Conservation (phyloP, 805 yeast species). For the Kodamaea laetipori region DNA sequence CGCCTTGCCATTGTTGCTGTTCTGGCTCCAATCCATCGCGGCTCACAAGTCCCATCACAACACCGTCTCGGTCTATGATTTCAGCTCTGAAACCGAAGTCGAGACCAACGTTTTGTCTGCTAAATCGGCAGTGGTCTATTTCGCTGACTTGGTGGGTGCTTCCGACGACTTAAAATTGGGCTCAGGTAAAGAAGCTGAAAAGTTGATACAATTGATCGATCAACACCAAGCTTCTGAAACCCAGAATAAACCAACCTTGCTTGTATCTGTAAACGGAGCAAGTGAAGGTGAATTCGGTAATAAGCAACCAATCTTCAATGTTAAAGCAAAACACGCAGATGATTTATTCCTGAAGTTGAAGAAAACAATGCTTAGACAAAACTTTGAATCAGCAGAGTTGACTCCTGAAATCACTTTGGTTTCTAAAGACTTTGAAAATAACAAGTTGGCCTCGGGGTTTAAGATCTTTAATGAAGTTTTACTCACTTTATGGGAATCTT, state of each 20-base stretch:
- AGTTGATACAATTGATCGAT: constrained; percentile 26
- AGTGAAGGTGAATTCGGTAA: constrained; percentile 31
- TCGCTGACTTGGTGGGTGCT: constrained; percentile 49
- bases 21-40: background rate
- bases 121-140: constrained; percentile 41
- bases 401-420: constrained; percentile 16
- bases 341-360: constrained; percentile 1
- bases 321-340: constrained; percentile 13
- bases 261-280: constrained; percentile 46
- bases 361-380: constrained; percentile 4
- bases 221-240: background rate
- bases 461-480: constrained; percentile 32
- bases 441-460: constrained; percentile 28
- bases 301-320: constrained; percentile 24
- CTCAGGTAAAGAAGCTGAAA: constrained; percentile 28
- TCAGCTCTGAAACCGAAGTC: constrained; percentile 6
- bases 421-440: constrained; percentile 15
- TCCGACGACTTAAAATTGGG: constrained; percentile 39
- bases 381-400: constrained; percentile 7
- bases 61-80: constrained; percentile 15
- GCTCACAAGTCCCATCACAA: background rate
- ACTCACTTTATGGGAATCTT: constrained; percentile 37
- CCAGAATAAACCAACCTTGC: constrained; percentile 28
- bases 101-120: constrained; percentile 7
- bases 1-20: constrained; percentile 9